Base-by-base conservation (phyloP, 192 early-diverging fungal species). In the Geranomyces variabilis region DNA sequence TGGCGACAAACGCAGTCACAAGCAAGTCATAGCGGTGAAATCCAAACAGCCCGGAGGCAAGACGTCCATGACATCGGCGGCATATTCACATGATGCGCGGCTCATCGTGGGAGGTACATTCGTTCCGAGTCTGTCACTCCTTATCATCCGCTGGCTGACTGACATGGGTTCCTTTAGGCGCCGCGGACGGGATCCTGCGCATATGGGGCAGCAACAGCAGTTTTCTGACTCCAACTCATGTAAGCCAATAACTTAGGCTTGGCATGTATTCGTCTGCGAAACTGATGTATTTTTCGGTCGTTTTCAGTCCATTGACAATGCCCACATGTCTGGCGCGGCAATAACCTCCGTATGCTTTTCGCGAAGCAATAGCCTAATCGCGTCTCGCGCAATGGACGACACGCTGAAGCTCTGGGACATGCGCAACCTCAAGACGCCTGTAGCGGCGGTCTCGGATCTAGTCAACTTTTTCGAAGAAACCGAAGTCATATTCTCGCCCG, bases 321-420 rank as follows among this genome's bases (percentile, higher is more conserved):
- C 94, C 0, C 94, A 96, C 77, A 73, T 76, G 58, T 77, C 82
- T 29, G 84, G 87, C 24, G 85, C 86, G 0, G 88, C 91, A 21
- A 92, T 89, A 0, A 89, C 91, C 4, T 88, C 85, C 14, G 80
- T 94, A 17, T 70, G 78, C 22, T 92, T 93, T 66, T 90, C 93
- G 3, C 72, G 83, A 29, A 84, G 91, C 62, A 85, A 84, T n/a
- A 75, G 70, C 17, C 77, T 83, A 8, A 64, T 98, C 46, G 83
- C 93, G 1, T 91, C 92, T 1, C 84, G 96, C 29, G 89, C 91
- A 57, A 89, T 88, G 43, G 93, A 95, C 75, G 92, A 93, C 63
- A 90, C 91, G 6, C 88, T 98, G 28, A 96, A 96, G 82, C 89
- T 97, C 28, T 98, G 96, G 96, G 96, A 98, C 69, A 56, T 92